Evolutionary conservation across 768 basidiomycete species (phyloP).

Genomic region (Kwoniella bestiolae): DNA sequence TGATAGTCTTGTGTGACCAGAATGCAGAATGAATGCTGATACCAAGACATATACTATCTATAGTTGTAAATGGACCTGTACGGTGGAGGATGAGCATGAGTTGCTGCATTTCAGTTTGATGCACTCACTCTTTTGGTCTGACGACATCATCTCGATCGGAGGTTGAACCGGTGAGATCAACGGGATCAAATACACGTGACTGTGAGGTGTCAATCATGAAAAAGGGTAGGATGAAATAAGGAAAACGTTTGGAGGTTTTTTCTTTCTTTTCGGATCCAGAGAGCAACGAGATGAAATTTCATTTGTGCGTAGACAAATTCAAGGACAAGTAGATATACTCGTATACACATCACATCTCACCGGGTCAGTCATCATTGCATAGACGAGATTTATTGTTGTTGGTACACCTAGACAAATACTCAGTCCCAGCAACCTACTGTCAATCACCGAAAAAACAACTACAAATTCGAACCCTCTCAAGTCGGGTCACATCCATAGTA

Average conservation of each 20-base stretch:
- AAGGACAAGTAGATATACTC: no score
- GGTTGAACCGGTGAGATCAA: background rate
- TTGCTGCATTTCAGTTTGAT: no score
- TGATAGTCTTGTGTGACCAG: background rate
- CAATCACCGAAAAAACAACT: background rate
- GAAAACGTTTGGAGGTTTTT: constrained; percentile 1
- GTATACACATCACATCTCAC: no score
- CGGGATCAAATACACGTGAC: background rate
- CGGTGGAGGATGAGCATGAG: constrained; percentile 18
- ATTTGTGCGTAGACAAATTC: no score
- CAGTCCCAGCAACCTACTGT: no score
- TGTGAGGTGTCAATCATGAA: background rate
- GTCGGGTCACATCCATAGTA: background rate
- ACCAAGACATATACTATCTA: no score
- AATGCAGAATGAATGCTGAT: no score
- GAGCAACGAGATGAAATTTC: no score
- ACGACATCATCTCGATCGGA: background rate
- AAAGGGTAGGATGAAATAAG: background rate
- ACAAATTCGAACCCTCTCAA: background rate
- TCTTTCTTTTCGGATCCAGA: background rate
- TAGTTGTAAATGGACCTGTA: background rate
- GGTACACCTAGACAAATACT: no score
- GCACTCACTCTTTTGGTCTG: background rate
- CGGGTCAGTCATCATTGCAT: no score
- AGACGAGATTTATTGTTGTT: no score